Base-by-base conservation (phyloP, 2,329 filamentous ascomycete species). In the Apiospora marii region DNA sequence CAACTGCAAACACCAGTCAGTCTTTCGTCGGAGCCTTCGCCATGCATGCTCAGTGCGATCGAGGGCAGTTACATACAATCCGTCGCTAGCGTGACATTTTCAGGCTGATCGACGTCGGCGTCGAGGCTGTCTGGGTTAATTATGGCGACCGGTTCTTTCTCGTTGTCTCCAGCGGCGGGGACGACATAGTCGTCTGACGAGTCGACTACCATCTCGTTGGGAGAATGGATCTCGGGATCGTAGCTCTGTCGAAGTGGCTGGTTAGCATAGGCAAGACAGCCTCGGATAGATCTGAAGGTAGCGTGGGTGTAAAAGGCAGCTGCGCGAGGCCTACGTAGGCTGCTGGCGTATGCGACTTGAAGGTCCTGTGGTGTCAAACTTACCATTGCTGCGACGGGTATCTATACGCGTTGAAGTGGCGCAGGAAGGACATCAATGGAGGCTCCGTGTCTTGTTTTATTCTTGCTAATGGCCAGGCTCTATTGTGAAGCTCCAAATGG, bases 131-230 rank as follows among this genome's bases (percentile, higher is more conserved):
- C 88, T 73, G 88, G 85, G 75, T 85, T 86, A 80, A 89, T 88
- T 78, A 89, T 88, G 77, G 87, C 83, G 71, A 90, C 83, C 70
- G 85, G 82, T 61, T 88, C 87, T 74, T 85, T 86, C 75, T 90
- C 88, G 73, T 82, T 79, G 71, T 84, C 82, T n/a, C n/a, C n/a
- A 78, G 85, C 83, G 74, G 84, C 74, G 46, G 79, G 81, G 76
- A 84, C 84, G 78, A 87, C 85, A 77, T 88, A 84, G 71, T 88
- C 88, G 77, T 90, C 88, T 78, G 87, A 86, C 41, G 85, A 84
- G 76, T 89, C 88, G 77, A 89, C 82, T 79, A 87, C 82, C 87
- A 89, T 88, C 77, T 88, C 86, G 80, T 86, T 89, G 19, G 87
- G 88, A 70, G 88, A 89, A 74, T 87, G 85, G 71, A 88, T 83